Percentiles rank a stretch among this genome's conserved stretches.
These are phyloP conservation scores for Pleomassaria siparia DNA, from an alignment of 2,329 filamentous ascomycete species.

Conservation along the genomic window DNA sequence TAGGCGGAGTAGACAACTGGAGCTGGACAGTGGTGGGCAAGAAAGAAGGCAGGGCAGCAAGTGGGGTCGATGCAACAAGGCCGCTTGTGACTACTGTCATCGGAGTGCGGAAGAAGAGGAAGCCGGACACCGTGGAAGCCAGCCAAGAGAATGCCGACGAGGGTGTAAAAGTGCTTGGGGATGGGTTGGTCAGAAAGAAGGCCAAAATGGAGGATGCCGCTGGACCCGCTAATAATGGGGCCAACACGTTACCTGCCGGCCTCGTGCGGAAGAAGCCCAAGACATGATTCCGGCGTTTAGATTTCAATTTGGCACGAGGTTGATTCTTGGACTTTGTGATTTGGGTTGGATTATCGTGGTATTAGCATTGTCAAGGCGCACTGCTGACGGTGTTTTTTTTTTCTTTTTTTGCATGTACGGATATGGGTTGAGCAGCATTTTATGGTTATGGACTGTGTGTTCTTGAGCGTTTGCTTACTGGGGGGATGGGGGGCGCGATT, in stretches of 20 bases:
- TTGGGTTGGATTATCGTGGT: not conserved
- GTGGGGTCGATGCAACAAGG: not conserved
- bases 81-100: conserved; percentile 26
- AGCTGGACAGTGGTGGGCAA: conserved; percentile 29
- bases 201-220: conserved; percentile 21
- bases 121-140: conserved; percentile 22
- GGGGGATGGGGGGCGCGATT: not conserved
- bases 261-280: conserved; percentile 42
- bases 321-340: not conserved
- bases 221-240: conserved; percentile 16
- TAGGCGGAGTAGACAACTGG: conserved; percentile 35
- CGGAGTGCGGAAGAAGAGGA: conserved; percentile 40
- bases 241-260: conserved; percentile 31
- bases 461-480: not conserved
- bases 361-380: not conserved
- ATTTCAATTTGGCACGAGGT: not conserved
- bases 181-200: conserved; percentile 38
- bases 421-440: not conserved
- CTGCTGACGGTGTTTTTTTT: not conserved
- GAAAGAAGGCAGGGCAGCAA: conserved; percentile 17
- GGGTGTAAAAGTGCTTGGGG: conserved; percentile 32
- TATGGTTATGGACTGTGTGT: not conserved
- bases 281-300: conserved; percentile 10
- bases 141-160: not conserved
- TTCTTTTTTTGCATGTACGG: not conserved